Evolutionary conservation across 495 filamentous ascomycete species (phyloP), one percentile per base, ranked within the genome.

Genomic region (Lophiotrema nucula): DNA sequence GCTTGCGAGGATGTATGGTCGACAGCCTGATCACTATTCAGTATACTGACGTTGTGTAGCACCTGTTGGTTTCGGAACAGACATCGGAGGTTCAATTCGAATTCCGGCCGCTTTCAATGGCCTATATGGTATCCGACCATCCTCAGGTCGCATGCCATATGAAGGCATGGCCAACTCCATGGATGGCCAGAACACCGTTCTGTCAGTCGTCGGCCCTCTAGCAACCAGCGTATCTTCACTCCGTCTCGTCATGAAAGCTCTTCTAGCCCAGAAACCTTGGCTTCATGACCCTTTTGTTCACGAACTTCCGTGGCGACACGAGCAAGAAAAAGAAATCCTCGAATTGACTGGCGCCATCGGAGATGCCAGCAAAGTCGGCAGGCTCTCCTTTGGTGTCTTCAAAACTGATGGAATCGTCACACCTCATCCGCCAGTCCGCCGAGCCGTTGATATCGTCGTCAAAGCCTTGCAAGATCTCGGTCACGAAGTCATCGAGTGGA

Each of bases 291-390:
- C 85, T 0, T 68, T 83, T 16, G 80, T 79, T 1, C 56, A 78
- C 38, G 79, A 85, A 53, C 55, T 88, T 3, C 85, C 85, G 5
- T 88, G 84, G 85, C 74, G 84, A 42, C 71, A 79, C 27, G 73
- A 79, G 10, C 57, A 74, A n/a, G 72, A 78, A 42, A 76, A 77
- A 35, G 60, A 80, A 16, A 75, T 80, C 3, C 69, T 71, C 13
- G 71, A 76, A 26, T 57, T 77, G 44, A 74, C 78, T 10, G 71
- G 70, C 8, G 43, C 44, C 0, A 62, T 55, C 31, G 53, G 50
- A 11, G 58, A 63, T 38, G 45, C 46, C 8, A 50, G 37, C 12
- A 60, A 55, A 16, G 33, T 22, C 5, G 56, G 71, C 3, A 69
- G 66, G 41, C 70, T 87, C 23, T 65, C 75, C 0, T 84, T 87